A percentile compares a stretch with the other conserved stretches of the same genome.
phyloP scores from a whole-genome alignment of 2,329 filamentous ascomycete genomes.

The Paecilomyces variotii region DNA sequence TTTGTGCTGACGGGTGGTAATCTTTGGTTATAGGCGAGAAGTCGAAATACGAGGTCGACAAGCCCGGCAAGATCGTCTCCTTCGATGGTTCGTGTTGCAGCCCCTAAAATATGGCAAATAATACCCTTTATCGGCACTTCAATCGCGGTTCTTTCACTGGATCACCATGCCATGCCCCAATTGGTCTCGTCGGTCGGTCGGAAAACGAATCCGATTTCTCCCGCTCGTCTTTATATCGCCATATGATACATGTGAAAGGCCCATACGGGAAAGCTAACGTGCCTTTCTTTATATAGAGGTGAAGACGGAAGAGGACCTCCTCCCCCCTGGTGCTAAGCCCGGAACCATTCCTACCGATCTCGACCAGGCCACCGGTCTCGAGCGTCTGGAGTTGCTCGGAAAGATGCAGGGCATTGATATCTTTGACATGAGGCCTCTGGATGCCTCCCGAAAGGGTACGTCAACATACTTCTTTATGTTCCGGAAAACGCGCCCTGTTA shows the following conservation, averaged over 20 bases:
- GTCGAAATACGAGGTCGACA: conserved; percentile 33
- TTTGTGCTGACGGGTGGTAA: conserved; percentile 17
- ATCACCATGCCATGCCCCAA: conserved; percentile 3
- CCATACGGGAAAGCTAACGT: conserved; percentile 16
- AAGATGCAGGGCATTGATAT: conserved; percentile 98
- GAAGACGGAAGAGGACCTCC: conserved; percentile 70
- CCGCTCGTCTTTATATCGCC: conserved; percentile 6
- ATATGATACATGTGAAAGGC: conserved; percentile 4
- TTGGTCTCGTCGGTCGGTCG: neutral
- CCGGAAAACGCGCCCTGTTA: neutral
- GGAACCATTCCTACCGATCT: conserved; percentile 88
- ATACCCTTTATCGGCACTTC: conserved; percentile 9
- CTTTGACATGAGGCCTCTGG: conserved; percentile 96
- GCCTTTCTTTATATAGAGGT: conserved; percentile 55
- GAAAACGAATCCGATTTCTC: conserved; percentile 4
- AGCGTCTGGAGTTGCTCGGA: conserved; percentile 96
- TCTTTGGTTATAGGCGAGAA: conserved; percentile 21
- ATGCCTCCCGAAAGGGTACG: conserved; percentile 77
- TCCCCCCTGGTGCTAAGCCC: conserved; percentile 70
- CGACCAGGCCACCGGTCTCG: conserved; percentile 92
- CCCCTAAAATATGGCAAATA: conserved; percentile 4
- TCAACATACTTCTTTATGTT: conserved; percentile 3
- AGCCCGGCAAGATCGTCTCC: conserved; percentile 35
- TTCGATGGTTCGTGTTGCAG: conserved; percentile 34
- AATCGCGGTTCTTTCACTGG: neutral